These are phyloP conservation scores for Hypholoma fasciculare DNA, from an alignment of 768 basidiomycete genomes.

Conservation along the genomic window DNA sequence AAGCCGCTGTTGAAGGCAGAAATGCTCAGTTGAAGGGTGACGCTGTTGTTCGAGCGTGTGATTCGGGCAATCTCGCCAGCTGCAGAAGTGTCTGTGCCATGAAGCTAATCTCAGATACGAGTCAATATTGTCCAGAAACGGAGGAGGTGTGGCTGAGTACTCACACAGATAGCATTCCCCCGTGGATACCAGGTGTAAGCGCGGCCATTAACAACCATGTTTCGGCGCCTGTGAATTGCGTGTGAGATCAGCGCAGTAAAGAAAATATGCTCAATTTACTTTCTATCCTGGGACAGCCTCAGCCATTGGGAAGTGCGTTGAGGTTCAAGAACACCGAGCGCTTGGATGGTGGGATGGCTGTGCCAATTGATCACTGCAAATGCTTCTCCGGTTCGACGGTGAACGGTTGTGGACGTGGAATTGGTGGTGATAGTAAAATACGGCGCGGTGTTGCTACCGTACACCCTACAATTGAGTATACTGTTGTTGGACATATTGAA, in stretches of 20 bases:
- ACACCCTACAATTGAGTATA: conserved; percentile 43
- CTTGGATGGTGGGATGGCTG: conserved; percentile 33
- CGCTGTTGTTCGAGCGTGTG: conserved; percentile 28
- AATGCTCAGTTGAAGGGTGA: conserved; percentile 46
- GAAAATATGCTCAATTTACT: conserved; percentile 27
- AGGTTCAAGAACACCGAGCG: conserved; percentile 30
- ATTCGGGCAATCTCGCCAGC: conserved; percentile 34
- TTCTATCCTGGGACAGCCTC: conserved; percentile 36
- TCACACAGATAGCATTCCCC: conserved; percentile 24
- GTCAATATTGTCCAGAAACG: not conserved
- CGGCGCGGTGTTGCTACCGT: conserved; percentile 38
- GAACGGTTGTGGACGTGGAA: conserved; percentile 37
- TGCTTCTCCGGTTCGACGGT: conserved; percentile 33
- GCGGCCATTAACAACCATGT: conserved; percentile 38
- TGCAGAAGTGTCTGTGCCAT: conserved; percentile 18
- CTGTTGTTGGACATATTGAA: conserved; percentile 40
- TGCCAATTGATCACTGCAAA: conserved; percentile 46
- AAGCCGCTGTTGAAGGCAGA: conserved; percentile 45
- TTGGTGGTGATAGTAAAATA: conserved; percentile 39
- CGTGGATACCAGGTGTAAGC: conserved; percentile 40
- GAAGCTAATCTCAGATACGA: conserved; percentile 24
- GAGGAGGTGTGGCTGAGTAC: conserved; percentile 6
- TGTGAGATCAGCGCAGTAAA: not conserved
- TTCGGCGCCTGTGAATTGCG: conserved; percentile 27
- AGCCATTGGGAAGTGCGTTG: conserved; percentile 45